Base-by-base conservation (phyloP, 371 early-diverging fungal species). In the Entomophthora muscae region DNA sequence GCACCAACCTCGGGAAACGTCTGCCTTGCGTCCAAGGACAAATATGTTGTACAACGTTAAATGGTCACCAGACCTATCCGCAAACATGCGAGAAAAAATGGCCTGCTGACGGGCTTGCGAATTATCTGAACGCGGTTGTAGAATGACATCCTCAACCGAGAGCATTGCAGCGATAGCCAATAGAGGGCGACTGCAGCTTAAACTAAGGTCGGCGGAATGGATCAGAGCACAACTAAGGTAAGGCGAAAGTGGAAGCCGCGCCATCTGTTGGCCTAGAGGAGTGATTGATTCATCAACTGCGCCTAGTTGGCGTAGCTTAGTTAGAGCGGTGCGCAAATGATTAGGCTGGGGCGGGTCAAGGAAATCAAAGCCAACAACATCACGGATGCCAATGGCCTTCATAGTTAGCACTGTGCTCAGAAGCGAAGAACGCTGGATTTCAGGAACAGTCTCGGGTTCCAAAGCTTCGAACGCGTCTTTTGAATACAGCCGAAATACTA, bases 281-380 rank as follows among this genome's bases (percentile, higher is more conserved):
- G 98, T 98, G 58, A 99, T 69, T 42, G 83, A 81, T 32, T 96
- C 97, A 68, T 97, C 91, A 31, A 99, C 81, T 0, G 94, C 98
- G n/a, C 95, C 98, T 21, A 99, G 73, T 13, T 92, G 78, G 69
- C 90, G 94, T 3, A 99, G 76, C 66, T 92, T 92, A 67, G 88
- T 90, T 32, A 97, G 72, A 0, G 97, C 93, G 7, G 84, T 83
- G 58, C 80, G 81, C 13, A 95, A 76, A 21, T 90, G 76, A n/a
- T 83, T 79, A 2, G 86, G 80, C 22, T 90, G 86, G 21, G 98
- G 98, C 22, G 88, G 87, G 71, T 96, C 97, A 73, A 98, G 86
- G 69, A 95, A 97, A 66, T 96, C 93, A 76, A 99, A 98, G 61
- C 85, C 81, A 58, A 92, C 69, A 28, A 99, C 76, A 70, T 98